phyloP scores from a whole-genome alignment of 2,329 filamentous ascomycete genomes.

The Fusarium sp. region DNA sequence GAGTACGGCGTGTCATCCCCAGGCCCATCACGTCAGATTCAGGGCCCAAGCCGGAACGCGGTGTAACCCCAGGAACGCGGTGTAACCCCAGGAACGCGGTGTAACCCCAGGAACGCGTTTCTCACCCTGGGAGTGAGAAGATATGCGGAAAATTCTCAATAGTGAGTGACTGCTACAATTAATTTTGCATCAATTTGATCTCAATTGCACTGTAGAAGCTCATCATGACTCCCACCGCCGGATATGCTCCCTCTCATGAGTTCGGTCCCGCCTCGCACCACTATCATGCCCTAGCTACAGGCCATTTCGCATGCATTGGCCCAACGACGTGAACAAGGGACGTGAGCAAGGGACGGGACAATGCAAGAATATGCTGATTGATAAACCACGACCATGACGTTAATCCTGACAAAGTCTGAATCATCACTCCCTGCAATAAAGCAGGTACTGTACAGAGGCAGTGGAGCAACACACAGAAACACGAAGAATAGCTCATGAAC shows the following conservation, averaged over 20 bases:
- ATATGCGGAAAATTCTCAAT: slow-evolving; percentile 5
- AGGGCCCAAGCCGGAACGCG: slow-evolving; percentile 13
- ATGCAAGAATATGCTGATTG: slow-evolving; percentile 47
- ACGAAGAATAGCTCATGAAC: slow-evolving; percentile 17
- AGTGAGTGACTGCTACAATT: neutral
- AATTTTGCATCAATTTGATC: slow-evolving; percentile 19
- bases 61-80: slow-evolving; percentile 26
- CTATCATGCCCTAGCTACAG: slow-evolving; percentile 21
- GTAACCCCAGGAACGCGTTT: slow-evolving; percentile 20
- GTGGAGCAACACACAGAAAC: slow-evolving; percentile 15
- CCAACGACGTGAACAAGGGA: slow-evolving; percentile 35
- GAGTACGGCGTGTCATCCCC: slow-evolving; percentile 1
- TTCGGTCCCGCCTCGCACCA: slow-evolving; percentile 25
- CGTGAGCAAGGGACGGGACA: neutral
- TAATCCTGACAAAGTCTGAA: slow-evolving; percentile 41
- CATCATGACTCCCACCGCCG: slow-evolving; percentile 39
- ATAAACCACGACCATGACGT: slow-evolving; percentile 43
- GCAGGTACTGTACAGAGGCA: slow-evolving; percentile 16
- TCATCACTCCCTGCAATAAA: slow-evolving; percentile 30
- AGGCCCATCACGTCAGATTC: slow-evolving; percentile 22
- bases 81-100: slow-evolving; percentile 29
- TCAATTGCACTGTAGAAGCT: neutral
- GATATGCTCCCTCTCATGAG: slow-evolving; percentile 3
- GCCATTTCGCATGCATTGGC: slow-evolving; percentile 34
- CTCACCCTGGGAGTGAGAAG: neutral